Evolutionary conservation across 805 yeast genomes (phyloP), one percentile per base, ranked within the genome.

Genomic region (Cyberlindnera euphorbiiphila): DNA sequence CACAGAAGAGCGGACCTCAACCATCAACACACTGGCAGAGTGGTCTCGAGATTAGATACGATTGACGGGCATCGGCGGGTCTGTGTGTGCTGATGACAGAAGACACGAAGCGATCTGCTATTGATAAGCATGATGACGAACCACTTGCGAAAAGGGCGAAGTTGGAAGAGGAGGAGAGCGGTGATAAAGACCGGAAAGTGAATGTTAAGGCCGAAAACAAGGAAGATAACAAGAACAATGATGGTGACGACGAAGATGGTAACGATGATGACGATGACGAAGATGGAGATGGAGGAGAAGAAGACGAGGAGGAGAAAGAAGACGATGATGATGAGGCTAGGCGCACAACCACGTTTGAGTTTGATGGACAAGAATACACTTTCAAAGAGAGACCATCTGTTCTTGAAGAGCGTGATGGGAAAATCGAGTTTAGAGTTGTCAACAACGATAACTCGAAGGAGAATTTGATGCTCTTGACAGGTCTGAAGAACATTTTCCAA

Each of bases 311-410:
- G 8, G 53, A 54, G 6, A 57, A 54, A 9, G 54, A 55, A 6
- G 64, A 54, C 11, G 61, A 44, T 4, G 64, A 56, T 26, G 61
- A 61, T 34, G 63, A 55, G 36, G 59, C 55, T 31, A 64, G 55
- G 32, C 62, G 69, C 6, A 57, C 61, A 10, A 67, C 65, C 15
- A 68, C 57, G 25, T 67, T 69, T 41, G 61, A 59, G 42, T 68
- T 67, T 57, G 95, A 86, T 55, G 96, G 96, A 1, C 76, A 75
- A 12, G 69, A 72, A 40, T 87, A 89, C 59, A 76, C 85, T 16
- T 93, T 84, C 62, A 85, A 84, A 51, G 98, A 91, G 58, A 71
- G 97, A 42, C 93, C 98, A 0, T 87, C 96, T 5, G 98, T 88
- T 4, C 71, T 89, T 9, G 98, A 91, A 57, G 99, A 93, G 55